These are phyloP conservation scores for Penicillium coprophilum DNA, from an alignment of 495 filamentous ascomycete species.

Conservation along the genomic window DNA sequence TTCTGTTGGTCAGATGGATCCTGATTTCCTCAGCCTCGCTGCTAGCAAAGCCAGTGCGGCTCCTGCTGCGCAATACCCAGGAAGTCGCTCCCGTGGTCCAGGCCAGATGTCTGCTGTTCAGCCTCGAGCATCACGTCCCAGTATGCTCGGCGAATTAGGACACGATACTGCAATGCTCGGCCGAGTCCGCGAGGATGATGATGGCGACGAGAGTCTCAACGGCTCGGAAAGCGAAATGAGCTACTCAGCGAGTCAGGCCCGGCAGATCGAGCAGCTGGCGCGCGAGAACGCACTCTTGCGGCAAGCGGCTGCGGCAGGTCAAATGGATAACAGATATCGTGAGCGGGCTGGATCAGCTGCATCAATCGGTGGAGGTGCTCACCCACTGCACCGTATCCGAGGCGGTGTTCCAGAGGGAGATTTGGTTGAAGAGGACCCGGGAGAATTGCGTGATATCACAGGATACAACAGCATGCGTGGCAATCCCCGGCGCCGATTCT, in stretches of 20 bases:
- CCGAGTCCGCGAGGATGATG: conserved; percentile 79
- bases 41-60: conserved; percentile 43
- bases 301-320: conserved; percentile 55
- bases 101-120: conserved; percentile 67
- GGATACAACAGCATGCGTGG: conserved; percentile 44
- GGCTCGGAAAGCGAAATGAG: conserved; percentile 61
- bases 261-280: conserved; percentile 70
- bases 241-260: conserved; percentile 58
- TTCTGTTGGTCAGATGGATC: conserved; percentile 88
- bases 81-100: conserved; percentile 49
- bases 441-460: conserved; percentile 60
- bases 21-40: conserved; percentile 53
- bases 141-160: conserved; percentile 77
- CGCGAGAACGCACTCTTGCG: conserved; percentile 71
- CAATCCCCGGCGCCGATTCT: conserved; percentile 55
- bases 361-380: conserved; percentile 52
- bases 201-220: conserved; percentile 71
- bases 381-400: conserved; percentile 59
- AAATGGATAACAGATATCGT: conserved; percentile 61
- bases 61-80: conserved; percentile 37
- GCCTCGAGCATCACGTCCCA: conserved; percentile 81
- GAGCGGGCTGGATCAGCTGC: conserved; percentile 59
- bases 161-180: conserved; percentile 69
- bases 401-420: conserved; percentile 70
- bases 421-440: conserved; percentile 67